phyloP scores from a whole-genome alignment of 768 basidiomycete species.

The Termitomyces titanicus region DNA sequence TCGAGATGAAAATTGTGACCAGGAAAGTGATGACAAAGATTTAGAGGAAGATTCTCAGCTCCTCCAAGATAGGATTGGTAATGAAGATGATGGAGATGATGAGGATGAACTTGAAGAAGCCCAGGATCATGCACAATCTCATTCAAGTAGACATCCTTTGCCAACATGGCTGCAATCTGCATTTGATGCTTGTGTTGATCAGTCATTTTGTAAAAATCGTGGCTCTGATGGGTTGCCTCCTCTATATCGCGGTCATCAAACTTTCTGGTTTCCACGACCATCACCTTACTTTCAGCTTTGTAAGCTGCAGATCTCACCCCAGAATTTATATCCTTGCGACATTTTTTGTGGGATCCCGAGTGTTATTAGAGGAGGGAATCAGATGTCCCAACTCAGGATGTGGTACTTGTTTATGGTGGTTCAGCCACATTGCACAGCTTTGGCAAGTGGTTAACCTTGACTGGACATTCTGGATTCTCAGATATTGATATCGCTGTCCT shows the following conservation, averaged over 20 bases:
- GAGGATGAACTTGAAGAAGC: neutral
- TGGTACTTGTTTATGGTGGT: constrained; percentile 5
- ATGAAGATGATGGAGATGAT: neutral
- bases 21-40: neutral
- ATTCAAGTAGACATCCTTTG: neutral
- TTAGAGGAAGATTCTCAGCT: neutral
- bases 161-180: neutral
- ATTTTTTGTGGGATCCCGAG: constrained; percentile 16
- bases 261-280: constrained; percentile 4
- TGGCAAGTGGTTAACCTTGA: constrained; percentile 13
- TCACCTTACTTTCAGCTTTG: neutral
- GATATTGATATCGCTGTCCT: constrained; percentile 9
- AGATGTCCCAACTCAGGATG: constrained; percentile 9
- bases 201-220: neutral
- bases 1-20: too few species aligned
- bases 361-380: neutral
- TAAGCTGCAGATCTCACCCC: constrained; percentile 1
- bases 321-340: constrained; percentile 4
- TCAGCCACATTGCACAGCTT: constrained; percentile 3
- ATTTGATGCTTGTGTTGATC: neutral
- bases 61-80: neutral
- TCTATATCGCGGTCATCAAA: constrained; percentile 1
- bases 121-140: neutral
- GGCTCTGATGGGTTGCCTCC: neutral
- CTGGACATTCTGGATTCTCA: constrained; percentile 10